These are phyloP conservation scores for Gossypium raimondii DNA, from an alignment of 345 rosid species.

Conservation along the genomic window DNA sequence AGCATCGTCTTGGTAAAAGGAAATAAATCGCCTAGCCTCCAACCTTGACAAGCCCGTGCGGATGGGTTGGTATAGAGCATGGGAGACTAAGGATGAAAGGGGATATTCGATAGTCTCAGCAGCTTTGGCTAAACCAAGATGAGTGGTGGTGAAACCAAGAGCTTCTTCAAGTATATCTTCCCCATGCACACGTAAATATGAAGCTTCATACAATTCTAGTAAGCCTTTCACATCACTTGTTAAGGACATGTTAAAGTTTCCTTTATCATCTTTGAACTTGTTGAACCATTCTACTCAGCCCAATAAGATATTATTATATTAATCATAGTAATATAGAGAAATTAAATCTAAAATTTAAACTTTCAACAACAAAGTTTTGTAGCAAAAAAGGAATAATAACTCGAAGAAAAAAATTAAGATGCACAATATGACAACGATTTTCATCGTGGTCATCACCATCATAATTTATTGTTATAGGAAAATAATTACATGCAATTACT, in stretches of 20 bases:
- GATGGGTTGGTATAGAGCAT: constrained; percentile 21
- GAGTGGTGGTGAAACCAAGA: constrained; percentile 9
- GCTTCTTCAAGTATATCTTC: constrained; percentile 25
- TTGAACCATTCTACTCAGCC: constrained; percentile 18
- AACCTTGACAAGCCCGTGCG: constrained; percentile 15
- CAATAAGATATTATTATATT: no score
- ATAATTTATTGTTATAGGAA: no score
- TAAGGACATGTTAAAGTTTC: constrained; percentile 20
- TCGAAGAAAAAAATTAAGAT: no score
- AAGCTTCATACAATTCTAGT: constrained; percentile 31
- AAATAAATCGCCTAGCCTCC: constrained; percentile 21
- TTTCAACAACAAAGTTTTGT: no score
- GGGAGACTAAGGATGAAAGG: constrained; percentile 9
- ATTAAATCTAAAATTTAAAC: no score
- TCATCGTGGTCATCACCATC: no score
- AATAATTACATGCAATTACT: no score
- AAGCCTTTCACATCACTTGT: constrained; percentile 17
- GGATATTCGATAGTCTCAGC: not conserved
- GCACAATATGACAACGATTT: no score
- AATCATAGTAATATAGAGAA: no score
- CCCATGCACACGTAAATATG: constrained; percentile 13
- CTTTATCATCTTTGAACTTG: constrained; percentile 21
- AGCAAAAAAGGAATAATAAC: no score
- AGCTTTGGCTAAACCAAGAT: not conserved
- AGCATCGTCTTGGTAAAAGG: not conserved